Base-by-base conservation (phyloP, 345 rosid species). In the Euphorbia lathyris region DNA sequence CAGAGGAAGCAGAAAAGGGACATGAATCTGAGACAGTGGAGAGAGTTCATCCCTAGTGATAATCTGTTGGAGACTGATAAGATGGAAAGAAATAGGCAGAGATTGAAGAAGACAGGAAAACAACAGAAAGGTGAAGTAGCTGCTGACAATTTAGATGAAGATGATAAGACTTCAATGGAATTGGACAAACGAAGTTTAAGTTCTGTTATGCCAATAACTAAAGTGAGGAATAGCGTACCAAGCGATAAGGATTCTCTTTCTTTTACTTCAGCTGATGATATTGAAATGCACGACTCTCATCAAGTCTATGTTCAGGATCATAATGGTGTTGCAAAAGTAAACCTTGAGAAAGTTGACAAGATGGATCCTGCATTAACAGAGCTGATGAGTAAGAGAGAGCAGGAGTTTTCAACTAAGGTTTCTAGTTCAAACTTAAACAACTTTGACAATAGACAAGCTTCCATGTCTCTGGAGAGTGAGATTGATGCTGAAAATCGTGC, bases 401-500 rank as follows among this genome's bases (percentile, higher is more conserved):
- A 43, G 34, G 60, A 66, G 67, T 16, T 73, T 67, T 76, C 20
- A n/a, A 40, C 58, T 36, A 25, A 34, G 38, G 76, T 62, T 76
- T 75, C 81, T 67, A 67, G 77, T 56, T 79, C 78, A 45, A 65
- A 53, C 67, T 73, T 77, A 10, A 72, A 20, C 69, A 76, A 51
- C 79, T 53, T 58, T 58, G 76, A 66, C 56, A 76, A 69, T 77
- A 77, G 71, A 60, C 85, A 69, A 27, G 73, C 65, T 27, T 62
- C 86, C 27, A 52, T 76, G 50, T 82, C 88, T 68, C 84, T 89
- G 50, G 92, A 85, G 80, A 80, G 79, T 77, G 93, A 87, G 77
- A 93, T 93, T 80, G 93, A 93, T 82, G 81, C 68, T 20, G 98
- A 94, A 80, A 91, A 94, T 73, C 75, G 60, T 30, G 82, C 88